Evolutionary conservation across 352 stramenopile species (phyloP), one percentile per base, ranked within the genome.

Genomic region (Pythium biforme): DNA sequence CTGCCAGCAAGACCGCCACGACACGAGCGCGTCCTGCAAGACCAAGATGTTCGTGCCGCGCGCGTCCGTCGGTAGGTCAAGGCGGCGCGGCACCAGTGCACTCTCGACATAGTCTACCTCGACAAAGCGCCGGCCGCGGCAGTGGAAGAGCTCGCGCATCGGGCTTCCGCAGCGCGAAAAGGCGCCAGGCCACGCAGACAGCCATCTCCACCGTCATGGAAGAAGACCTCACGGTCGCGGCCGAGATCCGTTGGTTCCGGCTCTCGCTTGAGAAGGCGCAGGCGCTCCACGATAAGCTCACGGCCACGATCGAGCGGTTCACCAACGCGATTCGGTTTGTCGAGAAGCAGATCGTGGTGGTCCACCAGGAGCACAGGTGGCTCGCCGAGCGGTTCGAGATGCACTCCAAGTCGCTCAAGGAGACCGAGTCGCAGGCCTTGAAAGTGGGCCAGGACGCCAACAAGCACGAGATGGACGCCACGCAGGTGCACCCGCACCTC

Each of bases 141-240:
- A 99, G 68, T 98, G 96, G 94, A 97, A 98, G 66, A 94, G 88
- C 64, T 90, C 90, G n/a, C 70, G 98, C 11, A 87, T 98, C 49
- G 93, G 82, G 7, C 83, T 98, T 51, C 77, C 86, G 55, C 79
- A 96, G 50, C 76, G 95, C 26, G 95, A 99, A 65, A 90, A 98
- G 47, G 96, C 96, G 8, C 77, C 76, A 90, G 29, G 91, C 90
- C n/a, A 97, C 91, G 10, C 79, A 86, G 58, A 85, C 76, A 4
- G 92, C 90, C 1, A 84, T 98, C 47, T 86, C 83, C 0, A 84
- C 61, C 23, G 74, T 89, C 11, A 81, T 78, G 41, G 84, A 97
- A 39, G 89, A 97, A 23, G 82, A 97, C 43, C 62, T 94, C 40
- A 74, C 85, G 19, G 73, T 95, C 25, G 78, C 90, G 43, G 76